Conservation (phyloP, 1,139 yeast genomes). For the Suhomyces wounanorum region DNA sequence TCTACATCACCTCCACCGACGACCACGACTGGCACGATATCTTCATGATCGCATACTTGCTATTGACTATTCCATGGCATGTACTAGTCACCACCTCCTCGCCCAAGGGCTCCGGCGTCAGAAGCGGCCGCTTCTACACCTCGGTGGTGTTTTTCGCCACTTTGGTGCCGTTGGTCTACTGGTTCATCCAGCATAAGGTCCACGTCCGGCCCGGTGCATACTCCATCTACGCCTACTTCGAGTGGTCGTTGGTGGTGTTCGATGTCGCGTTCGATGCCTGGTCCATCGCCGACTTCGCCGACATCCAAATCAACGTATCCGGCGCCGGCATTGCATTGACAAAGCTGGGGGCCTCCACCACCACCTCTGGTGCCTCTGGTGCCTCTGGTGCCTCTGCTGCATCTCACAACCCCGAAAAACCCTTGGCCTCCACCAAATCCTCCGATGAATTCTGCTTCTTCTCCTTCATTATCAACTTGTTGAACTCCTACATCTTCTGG, state of each 20-base stretch:
- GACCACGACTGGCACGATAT: conserved; percentile 96
- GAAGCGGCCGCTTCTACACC: conserved; percentile 54
- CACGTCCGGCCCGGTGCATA: conserved; percentile 90
- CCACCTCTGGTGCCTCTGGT: background rate
- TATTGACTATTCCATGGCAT: conserved; percentile 92
- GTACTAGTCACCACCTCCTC: conserved; percentile 60
- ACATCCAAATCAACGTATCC: conserved; percentile 46
- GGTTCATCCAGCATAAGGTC: conserved; percentile 92
- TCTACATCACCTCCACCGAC: conserved; percentile 93
- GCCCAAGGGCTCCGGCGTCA: conserved; percentile 46
- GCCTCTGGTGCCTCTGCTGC: background rate
- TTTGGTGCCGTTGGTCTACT: conserved; percentile 79
- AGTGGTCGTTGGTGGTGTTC: conserved; percentile 83
- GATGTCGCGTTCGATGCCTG: conserved; percentile 87
- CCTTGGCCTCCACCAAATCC: background rate
- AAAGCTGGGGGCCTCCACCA: no score
- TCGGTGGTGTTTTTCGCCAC: conserved; percentile 66
- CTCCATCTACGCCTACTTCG: conserved; percentile 90
- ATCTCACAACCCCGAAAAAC: conserved; percentile 1
- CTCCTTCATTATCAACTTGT: conserved; percentile 47
- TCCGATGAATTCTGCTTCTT: conserved; percentile 35
- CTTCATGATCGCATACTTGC: conserved; percentile 87
- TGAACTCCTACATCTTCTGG: conserved; percentile 80
- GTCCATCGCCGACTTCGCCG: conserved; percentile 68
- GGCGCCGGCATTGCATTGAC: conserved; percentile 23